Percentiles rank a stretch among this genome's conserved stretches.
phyloP scores from a whole-genome alignment of 371 early-diverging fungal genomes.

The Cokeromyces recurvatus region DNA sequence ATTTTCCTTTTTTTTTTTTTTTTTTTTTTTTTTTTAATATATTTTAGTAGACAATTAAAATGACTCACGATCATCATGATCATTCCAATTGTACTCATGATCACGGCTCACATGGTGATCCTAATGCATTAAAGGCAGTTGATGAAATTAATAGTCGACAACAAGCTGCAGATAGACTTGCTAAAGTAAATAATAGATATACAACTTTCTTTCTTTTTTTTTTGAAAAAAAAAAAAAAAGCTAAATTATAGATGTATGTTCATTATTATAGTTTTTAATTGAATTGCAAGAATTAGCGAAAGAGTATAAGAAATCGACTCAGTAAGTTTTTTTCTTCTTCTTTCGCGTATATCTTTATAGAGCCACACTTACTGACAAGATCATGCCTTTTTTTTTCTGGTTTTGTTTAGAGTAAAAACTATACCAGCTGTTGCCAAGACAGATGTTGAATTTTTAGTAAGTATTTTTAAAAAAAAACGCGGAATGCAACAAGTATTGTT shows the following conservation, averaged over 20 bases:
- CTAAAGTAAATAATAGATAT: conserved; percentile 10
- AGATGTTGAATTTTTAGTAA: conserved; percentile 21
- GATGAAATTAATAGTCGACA: conserved; percentile 9
- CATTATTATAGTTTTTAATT: conserved; percentile 4
- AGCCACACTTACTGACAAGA: too few species aligned
- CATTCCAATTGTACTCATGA: conserved; percentile 25
- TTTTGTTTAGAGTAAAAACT: conserved; percentile 5
- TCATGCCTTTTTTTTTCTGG: background rate
- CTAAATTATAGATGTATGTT: too few species aligned
- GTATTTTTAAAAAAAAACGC: background rate
- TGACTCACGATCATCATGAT: conserved; percentile 23
- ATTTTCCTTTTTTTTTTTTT: too few species aligned
- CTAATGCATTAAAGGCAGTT: conserved; percentile 1
- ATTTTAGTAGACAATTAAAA: too few species aligned
- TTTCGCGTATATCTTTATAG: background rate
- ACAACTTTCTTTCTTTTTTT: background rate
- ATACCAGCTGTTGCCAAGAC: conserved; percentile 8
- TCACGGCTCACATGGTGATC: conserved; percentile 3
- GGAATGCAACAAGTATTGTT: background rate
- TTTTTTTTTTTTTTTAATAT: too few species aligned
- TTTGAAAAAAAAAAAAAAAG: too few species aligned
- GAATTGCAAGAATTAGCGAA: conserved; percentile 15
- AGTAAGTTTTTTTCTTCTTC: conserved; percentile 3
- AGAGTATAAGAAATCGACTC: conserved; percentile 9
- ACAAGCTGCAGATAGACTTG: conserved; percentile 18